Conservation (phyloP, 192 early-diverging fungal species). For the Powellomyces hirtus region DNA sequence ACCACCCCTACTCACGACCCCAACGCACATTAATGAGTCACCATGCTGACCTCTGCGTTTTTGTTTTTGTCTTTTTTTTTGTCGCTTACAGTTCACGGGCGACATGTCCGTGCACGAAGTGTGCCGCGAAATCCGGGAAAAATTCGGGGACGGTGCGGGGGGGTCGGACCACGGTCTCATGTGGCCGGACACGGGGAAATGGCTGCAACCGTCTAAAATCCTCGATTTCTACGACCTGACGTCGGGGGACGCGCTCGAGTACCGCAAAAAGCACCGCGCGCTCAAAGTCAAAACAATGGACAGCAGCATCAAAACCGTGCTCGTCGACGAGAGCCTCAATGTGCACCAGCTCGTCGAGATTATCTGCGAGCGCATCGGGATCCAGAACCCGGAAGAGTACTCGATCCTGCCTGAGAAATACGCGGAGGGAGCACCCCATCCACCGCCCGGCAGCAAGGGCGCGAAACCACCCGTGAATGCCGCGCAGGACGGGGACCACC, state of each 20-base stretch:
- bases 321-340: conserved; percentile 51
- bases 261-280: conserved; percentile 56
- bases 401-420: conserved; percentile 42
- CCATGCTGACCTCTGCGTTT: not conserved
- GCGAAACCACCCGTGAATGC: not conserved
- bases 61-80: too few relatives aligned
- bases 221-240: conserved; percentile 60
- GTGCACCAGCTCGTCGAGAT: conserved; percentile 44
- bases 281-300: conserved; percentile 55
- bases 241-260: conserved; percentile 53
- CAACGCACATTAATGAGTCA: too few relatives aligned
- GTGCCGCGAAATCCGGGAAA: conserved; percentile 55
- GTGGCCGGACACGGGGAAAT: conserved; percentile 52
- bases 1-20: too few relatives aligned
- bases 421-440: not conserved
- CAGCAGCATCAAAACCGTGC: conserved; percentile 49
- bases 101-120: conserved; percentile 54
- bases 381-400: conserved; percentile 59
- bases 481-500: conserved; percentile 2
- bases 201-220: conserved; percentile 50
- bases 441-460: not conserved
- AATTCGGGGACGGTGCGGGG: conserved; percentile 47
- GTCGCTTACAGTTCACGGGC: conserved; percentile 40
- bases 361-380: conserved; percentile 56
- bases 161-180: conserved; percentile 55